Percentiles rank a stretch among this genome's conserved stretches.
These are phyloP conservation scores for Elsinoe fawcettii DNA, from an alignment of 2,329 filamentous ascomycete species.

Conservation along the genomic window DNA sequence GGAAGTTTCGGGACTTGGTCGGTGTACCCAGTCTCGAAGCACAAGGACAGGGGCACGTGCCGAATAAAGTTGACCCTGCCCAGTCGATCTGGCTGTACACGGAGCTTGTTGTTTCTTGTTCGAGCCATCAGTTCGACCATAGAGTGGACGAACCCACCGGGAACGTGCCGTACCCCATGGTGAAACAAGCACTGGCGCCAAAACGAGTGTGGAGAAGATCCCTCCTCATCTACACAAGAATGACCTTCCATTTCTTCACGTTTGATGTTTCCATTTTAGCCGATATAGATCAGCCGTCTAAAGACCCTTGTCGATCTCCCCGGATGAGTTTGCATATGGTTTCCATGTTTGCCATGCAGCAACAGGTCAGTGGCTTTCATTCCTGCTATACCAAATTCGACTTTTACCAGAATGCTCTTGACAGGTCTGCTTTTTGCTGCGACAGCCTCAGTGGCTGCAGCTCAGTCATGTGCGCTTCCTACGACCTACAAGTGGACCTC, in stretches of 20 bases:
- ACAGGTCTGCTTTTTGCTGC: conserved; percentile 10
- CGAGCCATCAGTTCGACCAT: neutral
- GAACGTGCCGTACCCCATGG: neutral
- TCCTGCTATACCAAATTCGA: neutral
- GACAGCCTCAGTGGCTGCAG: conserved; percentile 14
- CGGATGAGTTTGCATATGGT: neutral
- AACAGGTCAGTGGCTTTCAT: neutral
- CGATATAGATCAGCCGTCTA: neutral
- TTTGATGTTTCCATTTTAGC: neutral
- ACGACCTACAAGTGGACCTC: conserved; percentile 51
- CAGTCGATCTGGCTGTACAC: neutral
- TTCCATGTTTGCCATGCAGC: neutral
- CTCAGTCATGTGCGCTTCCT: conserved; percentile 42
- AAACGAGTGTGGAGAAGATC: neutral
- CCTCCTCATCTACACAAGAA: neutral
- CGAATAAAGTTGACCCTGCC: neutral
- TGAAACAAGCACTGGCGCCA: neutral
- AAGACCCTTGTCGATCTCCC: neutral
- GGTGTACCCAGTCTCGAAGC: neutral
- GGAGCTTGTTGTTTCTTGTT: neutral
- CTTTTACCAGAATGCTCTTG: neutral
- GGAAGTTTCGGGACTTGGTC: no score
- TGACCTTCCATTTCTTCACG: neutral
- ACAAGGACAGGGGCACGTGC: neutral
- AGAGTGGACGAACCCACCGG: neutral